These are phyloP conservation scores for Xylaria sp. DNA, from an alignment of 495 filamentous ascomycete species.

Conservation along the genomic window DNA sequence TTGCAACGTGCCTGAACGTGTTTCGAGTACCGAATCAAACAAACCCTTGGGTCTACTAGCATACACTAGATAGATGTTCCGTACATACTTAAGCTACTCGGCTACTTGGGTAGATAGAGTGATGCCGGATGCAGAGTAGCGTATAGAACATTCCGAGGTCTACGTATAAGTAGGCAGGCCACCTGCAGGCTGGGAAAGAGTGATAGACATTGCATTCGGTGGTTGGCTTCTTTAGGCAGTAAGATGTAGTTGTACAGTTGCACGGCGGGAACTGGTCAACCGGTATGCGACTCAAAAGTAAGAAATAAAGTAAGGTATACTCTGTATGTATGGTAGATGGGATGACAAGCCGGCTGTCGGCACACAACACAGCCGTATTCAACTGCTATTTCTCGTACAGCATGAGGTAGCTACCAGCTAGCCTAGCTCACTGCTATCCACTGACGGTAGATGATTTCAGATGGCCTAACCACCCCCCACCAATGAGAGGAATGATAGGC, in stretches of 20 bases:
- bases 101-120: too few relatives aligned
- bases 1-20: constrained; percentile 4
- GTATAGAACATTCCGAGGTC: too few relatives aligned
- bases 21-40: constrained; percentile 1
- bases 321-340: not conserved
- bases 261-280: too few relatives aligned
- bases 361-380: not conserved
- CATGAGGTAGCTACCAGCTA: not conserved
- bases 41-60: not conserved
- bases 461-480: not conserved
- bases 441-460: constrained; percentile 1
- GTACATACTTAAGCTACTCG: too few relatives aligned
- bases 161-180: too few relatives aligned
- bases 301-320: too few relatives aligned
- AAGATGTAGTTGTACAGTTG: not conserved
- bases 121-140: not conserved
- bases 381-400: constrained; percentile 1
- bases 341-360: constrained; percentile 17
- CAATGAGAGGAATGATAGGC: constrained; percentile 1
- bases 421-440: constrained; percentile 1
- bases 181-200: not conserved
- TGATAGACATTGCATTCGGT: not conserved
- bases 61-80: not conserved
- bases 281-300: too few relatives aligned
- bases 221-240: not conserved